Conservation (phyloP, 163 green algal genomes). For the Chloroidium sp. region DNA sequence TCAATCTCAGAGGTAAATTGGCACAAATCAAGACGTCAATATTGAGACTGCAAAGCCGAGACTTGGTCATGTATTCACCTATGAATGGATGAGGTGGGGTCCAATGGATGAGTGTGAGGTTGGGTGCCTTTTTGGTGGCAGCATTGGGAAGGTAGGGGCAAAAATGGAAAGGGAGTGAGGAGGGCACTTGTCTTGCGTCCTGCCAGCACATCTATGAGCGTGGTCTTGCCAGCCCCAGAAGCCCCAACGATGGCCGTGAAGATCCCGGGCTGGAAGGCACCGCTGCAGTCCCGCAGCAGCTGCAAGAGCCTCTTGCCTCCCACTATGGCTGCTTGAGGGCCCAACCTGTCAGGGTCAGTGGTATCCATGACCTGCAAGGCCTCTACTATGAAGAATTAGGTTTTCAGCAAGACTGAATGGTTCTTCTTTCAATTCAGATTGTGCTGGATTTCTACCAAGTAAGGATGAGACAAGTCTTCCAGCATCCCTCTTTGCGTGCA, state of each 20-base stretch:
- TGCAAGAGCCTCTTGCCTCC: slow-evolving; percentile 20
- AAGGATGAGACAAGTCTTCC: no score
- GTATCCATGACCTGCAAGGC: background rate
- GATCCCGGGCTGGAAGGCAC: slow-evolving; percentile 54
- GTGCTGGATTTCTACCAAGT: no score
- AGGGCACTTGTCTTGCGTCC: slow-evolving; percentile 46
- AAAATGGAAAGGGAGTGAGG: background rate
- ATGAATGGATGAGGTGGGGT: no score
- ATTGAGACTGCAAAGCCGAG: background rate
- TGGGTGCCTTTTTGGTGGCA: no score
- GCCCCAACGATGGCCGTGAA: slow-evolving; percentile 70
- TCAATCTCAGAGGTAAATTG: no score
- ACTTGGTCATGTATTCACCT: no score
- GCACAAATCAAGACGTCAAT: no score
- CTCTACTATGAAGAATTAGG: no score
- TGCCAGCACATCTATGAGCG: slow-evolving; percentile 66
- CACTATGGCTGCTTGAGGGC: slow-evolving; percentile 10
- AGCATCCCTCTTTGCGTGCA: no score
- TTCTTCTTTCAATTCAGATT: no score
- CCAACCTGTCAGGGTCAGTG: slow-evolving; percentile 26
- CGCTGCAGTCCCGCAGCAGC: slow-evolving; percentile 52
- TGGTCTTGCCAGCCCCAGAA: slow-evolving; percentile 71
- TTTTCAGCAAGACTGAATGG: background rate
- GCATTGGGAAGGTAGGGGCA: no score
- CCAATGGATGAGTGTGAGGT: no score